Base-by-base conservation (phyloP, 495 filamentous ascomycete species). In the Mycothermus thermophilus region DNA sequence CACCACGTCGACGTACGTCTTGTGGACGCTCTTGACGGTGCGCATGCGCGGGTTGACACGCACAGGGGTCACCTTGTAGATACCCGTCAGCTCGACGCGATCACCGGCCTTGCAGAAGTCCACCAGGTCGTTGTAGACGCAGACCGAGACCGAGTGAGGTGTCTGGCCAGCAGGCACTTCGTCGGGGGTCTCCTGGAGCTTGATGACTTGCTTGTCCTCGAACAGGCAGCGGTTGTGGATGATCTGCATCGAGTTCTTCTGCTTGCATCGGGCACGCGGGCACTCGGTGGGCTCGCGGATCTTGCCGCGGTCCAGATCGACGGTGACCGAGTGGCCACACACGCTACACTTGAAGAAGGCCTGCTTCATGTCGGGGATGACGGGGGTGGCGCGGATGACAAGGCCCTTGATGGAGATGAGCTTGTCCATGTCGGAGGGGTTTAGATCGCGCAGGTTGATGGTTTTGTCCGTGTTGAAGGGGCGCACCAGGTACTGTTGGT, bases 41-140 rank as follows among this genome's bases (percentile, higher is more conserved):
- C 92, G 69, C 60, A 94, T 86, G 8, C 87, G 75, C 26, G 90
- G 85, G 51, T 93, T 96, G 40, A 96, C 75, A n/a, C 92, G 82
- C 30, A 96, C 87, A 17, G 86, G 86, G 39, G 80, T 92, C 51
- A 82, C 85, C 27, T 87, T 79, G 70, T 93, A 99, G 48, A 95
- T 92, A 49, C 90, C 90, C 9, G 90, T 99, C 24, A 96, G 80
- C 57, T 93, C 83, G 21, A 99, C 79, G 20, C 90, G 75, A 47
- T 99, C 90, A 72, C 90, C 90, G 28, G 90, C 88, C 58, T 93
- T 96, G 65, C 88, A 94, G 31, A 95, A 73, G 60, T 99, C 90
- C 6, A 96, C 93, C 30, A 96, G 63, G 61, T 96, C 92, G 52
- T 95, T 87, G 46, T 96, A 95, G 19, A 84, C 86, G 54, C 88